Evolutionary conservation across 768 basidiomycete species (phyloP).

Genomic region (Pleurotus djamor): DNA sequence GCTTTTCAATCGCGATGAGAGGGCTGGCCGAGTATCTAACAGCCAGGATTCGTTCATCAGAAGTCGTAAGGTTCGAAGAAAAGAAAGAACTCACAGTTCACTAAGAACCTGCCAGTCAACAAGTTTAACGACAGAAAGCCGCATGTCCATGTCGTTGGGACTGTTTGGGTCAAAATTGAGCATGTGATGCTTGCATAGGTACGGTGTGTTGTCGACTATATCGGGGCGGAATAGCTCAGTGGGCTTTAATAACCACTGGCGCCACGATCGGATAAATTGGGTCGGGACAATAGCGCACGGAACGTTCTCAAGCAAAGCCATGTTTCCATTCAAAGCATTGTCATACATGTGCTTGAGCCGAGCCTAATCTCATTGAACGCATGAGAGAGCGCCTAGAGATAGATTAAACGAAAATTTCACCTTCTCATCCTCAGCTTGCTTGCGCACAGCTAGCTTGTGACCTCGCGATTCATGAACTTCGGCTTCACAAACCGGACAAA

Average conservation of each 20-base stretch:
- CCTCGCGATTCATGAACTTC: slow-evolving; percentile 53
- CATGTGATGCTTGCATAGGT: slow-evolving; percentile 66
- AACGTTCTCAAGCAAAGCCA: slow-evolving; percentile 41
- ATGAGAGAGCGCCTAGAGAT: slow-evolving; percentile 7
- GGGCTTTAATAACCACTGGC: slow-evolving; percentile 64
- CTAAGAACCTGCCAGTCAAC: slow-evolving; percentile 65
- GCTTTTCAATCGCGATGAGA: slow-evolving; percentile 46
- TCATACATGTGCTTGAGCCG: slow-evolving; percentile 64
- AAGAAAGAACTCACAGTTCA: slow-evolving; percentile 44
- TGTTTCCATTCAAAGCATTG: slow-evolving; percentile 43
- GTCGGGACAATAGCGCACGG: slow-evolving; percentile 59
- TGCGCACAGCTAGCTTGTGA: slow-evolving; percentile 60
- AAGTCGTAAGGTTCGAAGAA: slow-evolving; percentile 1
- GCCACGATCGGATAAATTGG: slow-evolving; percentile 67
- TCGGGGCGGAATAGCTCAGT: slow-evolving; percentile 54
- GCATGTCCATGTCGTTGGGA: slow-evolving; percentile 54
- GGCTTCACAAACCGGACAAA: slow-evolving; percentile 65
- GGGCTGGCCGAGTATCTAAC: slow-evolving; percentile 58
- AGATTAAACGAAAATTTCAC: slow-evolving; percentile 27
- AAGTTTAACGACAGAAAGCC: slow-evolving; percentile 52
- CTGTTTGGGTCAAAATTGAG: slow-evolving; percentile 68
- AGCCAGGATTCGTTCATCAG: slow-evolving; percentile 2
- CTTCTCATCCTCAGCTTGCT: slow-evolving; percentile 78
- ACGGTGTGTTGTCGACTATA: slow-evolving; percentile 55
- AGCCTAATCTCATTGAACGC: slow-evolving; percentile 38